Base-by-base conservation (phyloP, 106 monocot genomes). In the Acanthochlamys bracteata region DNA sequence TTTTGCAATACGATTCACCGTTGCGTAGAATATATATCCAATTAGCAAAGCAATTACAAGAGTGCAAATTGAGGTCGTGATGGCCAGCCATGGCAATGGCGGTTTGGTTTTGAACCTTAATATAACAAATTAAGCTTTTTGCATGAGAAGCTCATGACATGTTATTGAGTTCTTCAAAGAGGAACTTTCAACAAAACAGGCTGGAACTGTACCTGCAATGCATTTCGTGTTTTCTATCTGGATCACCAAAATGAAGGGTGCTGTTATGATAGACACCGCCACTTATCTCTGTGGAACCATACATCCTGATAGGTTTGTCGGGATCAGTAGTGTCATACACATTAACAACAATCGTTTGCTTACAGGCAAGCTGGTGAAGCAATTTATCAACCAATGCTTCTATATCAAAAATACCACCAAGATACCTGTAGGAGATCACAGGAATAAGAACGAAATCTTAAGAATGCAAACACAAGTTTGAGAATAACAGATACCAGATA, bases 331-430 rank as follows among this genome's bases (percentile, higher is more conserved):
- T 89, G 64, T 99, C 98, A 64, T 89, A 92, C 0, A 99, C 92
- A 69, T 89, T 88, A 23, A 99, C 98, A 55, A 81, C 81, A 59
- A 99, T 92, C 19, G 92, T 77, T 49, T 99, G 88, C 81, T 99
- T 92, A 58, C 98, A 79, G 2, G 98, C 85, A 43, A 99, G 83
- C 72, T 99, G 92, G 65, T 99, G 83, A 49, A 99, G 86, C 60
- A 89, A 72, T 67, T 99, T 99, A 71, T 99, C 89, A n/a, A 99
- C 89, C 25, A 99, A 67, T 51, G 98, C 73, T 71, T 99, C 92
- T 45, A 99, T 78, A 61, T 99, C 98, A 74, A 99, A 99, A 45
- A 99, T 89, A 57, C 98, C 98, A 65, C 98, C 92, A 60, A 99
- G 68, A 57, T 99, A 99, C 75, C 98, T 99, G 17, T 49, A 49